These are phyloP conservation scores for Epichloe coenophiala DNA, from an alignment of 2,329 filamentous ascomycete genomes.

Conservation along the genomic window DNA sequence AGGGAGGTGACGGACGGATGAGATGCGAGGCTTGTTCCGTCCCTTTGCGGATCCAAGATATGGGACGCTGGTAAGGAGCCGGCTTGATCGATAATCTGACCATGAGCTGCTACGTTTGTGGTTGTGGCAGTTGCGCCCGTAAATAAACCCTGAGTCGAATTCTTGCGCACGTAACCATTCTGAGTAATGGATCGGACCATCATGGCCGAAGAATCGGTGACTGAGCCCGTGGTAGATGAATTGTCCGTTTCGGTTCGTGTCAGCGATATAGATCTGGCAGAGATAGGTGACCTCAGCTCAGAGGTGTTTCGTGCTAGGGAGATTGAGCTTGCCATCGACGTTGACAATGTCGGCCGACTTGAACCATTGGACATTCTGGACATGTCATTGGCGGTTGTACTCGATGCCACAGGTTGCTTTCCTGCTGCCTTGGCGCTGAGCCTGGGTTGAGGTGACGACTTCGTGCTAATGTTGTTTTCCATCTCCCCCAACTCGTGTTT, in stretches of 20 bases:
- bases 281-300: slow-evolving; percentile 2
- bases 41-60: slow-evolving; percentile 9
- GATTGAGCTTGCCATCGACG: neutral
- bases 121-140: slow-evolving; percentile 25
- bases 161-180: slow-evolving; percentile 14
- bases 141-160: slow-evolving; percentile 16
- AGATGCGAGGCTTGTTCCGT: slow-evolving; percentile 14
- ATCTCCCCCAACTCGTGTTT: neutral
- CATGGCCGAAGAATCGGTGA: slow-evolving; percentile 7
- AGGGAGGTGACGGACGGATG: slow-evolving; percentile 13
- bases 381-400: slow-evolving; percentile 8
- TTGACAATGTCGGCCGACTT: neutral
- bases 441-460: neutral
- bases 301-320: neutral
- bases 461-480: neutral
- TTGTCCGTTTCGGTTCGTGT: slow-evolving; percentile 4
- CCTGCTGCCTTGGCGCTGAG: slow-evolving; percentile 34
- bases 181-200: slow-evolving; percentile 22
- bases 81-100: slow-evolving; percentile 30
- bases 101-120: slow-evolving; percentile 27
- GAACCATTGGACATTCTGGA: slow-evolving; percentile 5
- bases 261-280: slow-evolving; percentile 1
- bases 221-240: slow-evolving; percentile 3
- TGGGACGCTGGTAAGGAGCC: slow-evolving; percentile 17
- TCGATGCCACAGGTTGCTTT: slow-evolving; percentile 27